Conservation (phyloP, 345 rosid genomes). For the Combretum micranthum region DNA sequence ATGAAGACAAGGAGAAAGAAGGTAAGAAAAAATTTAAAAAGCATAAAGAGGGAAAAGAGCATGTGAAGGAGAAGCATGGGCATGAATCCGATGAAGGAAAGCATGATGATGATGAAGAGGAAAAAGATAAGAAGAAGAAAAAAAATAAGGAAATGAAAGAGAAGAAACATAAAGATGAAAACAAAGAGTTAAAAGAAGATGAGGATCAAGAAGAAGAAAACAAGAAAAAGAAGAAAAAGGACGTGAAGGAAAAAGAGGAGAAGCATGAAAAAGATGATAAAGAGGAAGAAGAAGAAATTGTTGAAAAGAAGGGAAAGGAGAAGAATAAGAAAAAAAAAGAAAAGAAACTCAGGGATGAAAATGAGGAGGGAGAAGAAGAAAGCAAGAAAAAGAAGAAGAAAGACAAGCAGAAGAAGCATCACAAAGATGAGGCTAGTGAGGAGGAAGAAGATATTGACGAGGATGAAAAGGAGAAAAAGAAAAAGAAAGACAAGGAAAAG, state of each 20-base stretch:
- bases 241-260: constrained; percentile 1
- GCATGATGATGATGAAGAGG: constrained; percentile 3
- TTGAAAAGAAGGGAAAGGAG: not conserved
- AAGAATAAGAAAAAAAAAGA: constrained; percentile 5
- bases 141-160: constrained; percentile 2
- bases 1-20: not conserved
- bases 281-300: not conserved
- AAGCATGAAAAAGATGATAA: not conserved
- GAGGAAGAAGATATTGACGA: constrained; percentile 11
- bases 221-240: constrained; percentile 4
- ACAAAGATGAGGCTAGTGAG: constrained; percentile 7
- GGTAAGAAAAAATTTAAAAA: not conserved
- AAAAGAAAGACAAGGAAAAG: constrained; percentile 12
- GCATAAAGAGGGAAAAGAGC: constrained; percentile 2
- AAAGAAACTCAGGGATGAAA: constrained; percentile 3
- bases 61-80: constrained; percentile 8
- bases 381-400: not conserved
- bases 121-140: not conserved
- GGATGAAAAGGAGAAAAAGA: constrained; percentile 1
- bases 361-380: constrained; percentile 1
- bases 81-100: not conserved
- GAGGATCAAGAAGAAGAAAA: constrained; percentile 5
- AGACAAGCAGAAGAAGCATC: constrained; percentile 4
- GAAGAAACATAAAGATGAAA: constrained; percentile 9
- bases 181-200: constrained; percentile 7